phyloP scores from a whole-genome alignment of 768 basidiomycete species.

The Russula emetica region DNA sequence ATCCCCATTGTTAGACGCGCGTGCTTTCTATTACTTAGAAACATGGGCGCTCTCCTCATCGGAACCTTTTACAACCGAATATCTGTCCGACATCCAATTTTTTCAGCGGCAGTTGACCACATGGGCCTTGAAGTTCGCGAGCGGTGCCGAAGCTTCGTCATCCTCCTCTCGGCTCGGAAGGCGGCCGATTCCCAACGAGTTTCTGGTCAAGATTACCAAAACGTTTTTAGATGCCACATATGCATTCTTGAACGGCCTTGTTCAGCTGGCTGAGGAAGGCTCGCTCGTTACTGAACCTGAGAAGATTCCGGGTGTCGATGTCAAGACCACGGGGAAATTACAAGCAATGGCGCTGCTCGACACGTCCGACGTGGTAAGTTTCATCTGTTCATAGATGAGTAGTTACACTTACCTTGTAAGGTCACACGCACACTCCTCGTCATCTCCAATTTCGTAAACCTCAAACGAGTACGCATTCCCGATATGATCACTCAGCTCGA shows the following conservation, averaged over 20 bases:
- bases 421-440: constrained; percentile 84
- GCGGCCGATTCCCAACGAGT: constrained; percentile 58
- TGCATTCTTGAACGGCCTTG: constrained; percentile 80
- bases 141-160: constrained; percentile 58
- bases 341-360: constrained; percentile 58
- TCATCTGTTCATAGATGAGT: constrained; percentile 3
- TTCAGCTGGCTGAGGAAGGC: constrained; percentile 72
- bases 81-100: constrained; percentile 69
- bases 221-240: constrained; percentile 85
- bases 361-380: constrained; percentile 56
- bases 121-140: constrained; percentile 73
- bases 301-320: constrained; percentile 34
- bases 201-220: constrained; percentile 69
- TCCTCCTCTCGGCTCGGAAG: constrained; percentile 50
- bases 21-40: constrained; percentile 78
- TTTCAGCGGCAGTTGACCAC: constrained; percentile 79
- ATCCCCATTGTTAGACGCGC: constrained; percentile 55
- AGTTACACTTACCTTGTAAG: constrained; percentile 38
- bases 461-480: constrained; percentile 67
- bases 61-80: constrained; percentile 65
- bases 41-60: constrained; percentile 68
- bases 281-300: constrained; percentile 43
- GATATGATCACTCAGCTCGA: constrained; percentile 79
- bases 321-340: constrained; percentile 33
- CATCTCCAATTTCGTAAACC: constrained; percentile 79